Evolutionary conservation across 768 basidiomycete species (phyloP).

Genomic region (Suillus americanus): DNA sequence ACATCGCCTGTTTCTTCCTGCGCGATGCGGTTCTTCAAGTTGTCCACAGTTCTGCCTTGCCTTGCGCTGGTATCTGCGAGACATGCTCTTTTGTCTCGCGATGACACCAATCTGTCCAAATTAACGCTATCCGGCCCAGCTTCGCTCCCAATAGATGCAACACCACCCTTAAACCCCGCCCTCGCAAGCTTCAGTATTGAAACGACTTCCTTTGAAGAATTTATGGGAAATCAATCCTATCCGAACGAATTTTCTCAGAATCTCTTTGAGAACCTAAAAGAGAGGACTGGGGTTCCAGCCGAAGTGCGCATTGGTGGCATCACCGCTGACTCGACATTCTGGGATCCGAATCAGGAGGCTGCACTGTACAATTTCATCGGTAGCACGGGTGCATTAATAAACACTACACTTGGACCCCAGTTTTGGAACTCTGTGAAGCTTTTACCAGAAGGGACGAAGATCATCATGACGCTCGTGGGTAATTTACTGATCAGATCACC

Average conservation of each 20-base stretch:
- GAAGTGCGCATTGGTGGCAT: slow-evolving; percentile 54
- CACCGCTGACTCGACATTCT: slow-evolving; percentile 53
- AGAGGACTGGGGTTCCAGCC: slow-evolving; percentile 43
- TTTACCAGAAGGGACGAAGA: slow-evolving; percentile 46
- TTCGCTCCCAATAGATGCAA: slow-evolving; percentile 43
- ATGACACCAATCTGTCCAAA: slow-evolving; percentile 7
- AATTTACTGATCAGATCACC: neutral
- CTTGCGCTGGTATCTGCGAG: slow-evolving; percentile 11
- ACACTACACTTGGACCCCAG: slow-evolving; percentile 50
- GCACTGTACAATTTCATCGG: slow-evolving; percentile 42
- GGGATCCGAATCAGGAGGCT: slow-evolving; percentile 39
- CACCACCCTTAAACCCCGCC: slow-evolving; percentile 41
- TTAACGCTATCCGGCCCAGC: slow-evolving; percentile 42
- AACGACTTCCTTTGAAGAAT: slow-evolving; percentile 53
- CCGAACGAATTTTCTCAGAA: slow-evolving; percentile 45
- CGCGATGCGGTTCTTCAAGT: slow-evolving; percentile 15
- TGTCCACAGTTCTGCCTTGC: neutral
- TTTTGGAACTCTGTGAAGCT: slow-evolving; percentile 47
- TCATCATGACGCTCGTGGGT: slow-evolving; percentile 45
- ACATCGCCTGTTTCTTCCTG: neutral
- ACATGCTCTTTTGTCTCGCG: slow-evolving; percentile 11
- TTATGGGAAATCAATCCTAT: slow-evolving; percentile 42
- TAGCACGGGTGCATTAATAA: slow-evolving; percentile 40
- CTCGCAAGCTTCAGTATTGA: slow-evolving; percentile 56
- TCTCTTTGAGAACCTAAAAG: slow-evolving; percentile 44